Evolutionary conservation across 805 yeast species (phyloP), one percentile per base, ranked within the genome.

Genomic region (Starmerella potacharoeniae): DNA sequence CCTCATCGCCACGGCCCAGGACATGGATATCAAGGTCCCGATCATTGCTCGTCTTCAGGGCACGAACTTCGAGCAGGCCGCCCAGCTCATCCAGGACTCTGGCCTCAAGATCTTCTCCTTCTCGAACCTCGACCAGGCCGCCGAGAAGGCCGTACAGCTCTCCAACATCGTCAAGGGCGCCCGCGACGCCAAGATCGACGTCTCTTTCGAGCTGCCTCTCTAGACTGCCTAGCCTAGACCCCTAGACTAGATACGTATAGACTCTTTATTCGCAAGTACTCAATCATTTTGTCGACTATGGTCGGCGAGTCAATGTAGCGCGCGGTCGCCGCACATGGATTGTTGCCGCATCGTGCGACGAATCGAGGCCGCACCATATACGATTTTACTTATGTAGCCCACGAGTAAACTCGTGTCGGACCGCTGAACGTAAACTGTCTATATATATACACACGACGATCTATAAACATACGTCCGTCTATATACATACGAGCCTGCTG

Each of bases 11-110:
- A 96, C 96, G 53, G 82, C 97, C 63, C 88, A 88, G 75, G 85
- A 84, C 77, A 81, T 93, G 78, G 82, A 85, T 67, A 82, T 93
- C 71, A 82, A 79, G 61, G 86, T 93, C 55, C 99, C 98, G 63
- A 93, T 93, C 67, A 95, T 93, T 64, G 97, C 90, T 59, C 88
- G 99, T 82, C 79, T 93, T 70, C 97, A 95, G 78, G 99, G 99
- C 74, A 93, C 99, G 61, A 93, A 93, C 78, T 79, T 84, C 74
- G 86, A 81, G 65, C 77, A 83, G 69, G 99, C 97, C 66, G 86
- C 84, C 75, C 77, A 84, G 69, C 80, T 91, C 74, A 86, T 93
- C 66, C 73, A 77, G 62, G 78, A 87, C 68, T 87, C 96, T 42
- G 97, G 97, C 53, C 79, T 93, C 72, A 86, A 89, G 80, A 86